Evolutionary conservation across 1,284 basidiomycete genomes (phyloP).

Genomic region (Limonomyces culmigenus): DNA sequence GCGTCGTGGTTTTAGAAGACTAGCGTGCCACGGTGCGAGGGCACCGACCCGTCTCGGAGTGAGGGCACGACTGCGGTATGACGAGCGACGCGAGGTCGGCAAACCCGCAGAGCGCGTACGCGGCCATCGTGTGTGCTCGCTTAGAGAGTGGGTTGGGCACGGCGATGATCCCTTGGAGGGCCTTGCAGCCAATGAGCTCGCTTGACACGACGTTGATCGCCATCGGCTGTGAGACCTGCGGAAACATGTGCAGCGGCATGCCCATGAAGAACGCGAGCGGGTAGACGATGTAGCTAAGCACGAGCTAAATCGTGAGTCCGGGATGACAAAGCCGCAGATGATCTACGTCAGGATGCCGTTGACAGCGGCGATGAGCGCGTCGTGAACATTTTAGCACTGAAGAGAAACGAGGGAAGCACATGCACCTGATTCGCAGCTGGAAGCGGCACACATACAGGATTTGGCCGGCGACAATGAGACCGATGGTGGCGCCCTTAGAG

Average conservation of each 20-base stretch:
- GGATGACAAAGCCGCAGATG: slow-evolving; percentile 73
- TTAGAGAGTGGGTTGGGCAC: slow-evolving; percentile 39
- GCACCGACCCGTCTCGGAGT: no score
- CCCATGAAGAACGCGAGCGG: slow-evolving; percentile 76
- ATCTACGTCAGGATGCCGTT: slow-evolving; percentile 85
- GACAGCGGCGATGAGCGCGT: slow-evolving; percentile 63
- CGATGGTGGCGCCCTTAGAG: slow-evolving; percentile 74
- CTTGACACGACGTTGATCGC: slow-evolving; percentile 80
- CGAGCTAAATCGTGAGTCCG: slow-evolving; percentile 67
- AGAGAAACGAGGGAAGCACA: not conserved
- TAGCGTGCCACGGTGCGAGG: slow-evolving; percentile 7
- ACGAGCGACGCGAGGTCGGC: slow-evolving; percentile 77
- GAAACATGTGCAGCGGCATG: slow-evolving; percentile 56
- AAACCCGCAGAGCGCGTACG: slow-evolving; percentile 80
- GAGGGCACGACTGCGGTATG: no score
- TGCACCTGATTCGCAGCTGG: not conserved
- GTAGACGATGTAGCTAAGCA: slow-evolving; percentile 79
- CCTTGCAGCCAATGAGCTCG: slow-evolving; percentile 45
- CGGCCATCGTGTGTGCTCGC: slow-evolving; percentile 63
- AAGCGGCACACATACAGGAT: slow-evolving; percentile 57
- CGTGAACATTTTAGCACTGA: slow-evolving; percentile 62
- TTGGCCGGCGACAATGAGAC: slow-evolving; percentile 72
- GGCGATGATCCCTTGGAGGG: slow-evolving; percentile 34
- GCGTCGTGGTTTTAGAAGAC: no score
- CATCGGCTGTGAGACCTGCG: slow-evolving; percentile 63